Percentiles rank a stretch among this genome's conserved stretches.
Conservation (phyloP, 768 basidiomycete species). For the Asterophora lycoperdoides region DNA sequence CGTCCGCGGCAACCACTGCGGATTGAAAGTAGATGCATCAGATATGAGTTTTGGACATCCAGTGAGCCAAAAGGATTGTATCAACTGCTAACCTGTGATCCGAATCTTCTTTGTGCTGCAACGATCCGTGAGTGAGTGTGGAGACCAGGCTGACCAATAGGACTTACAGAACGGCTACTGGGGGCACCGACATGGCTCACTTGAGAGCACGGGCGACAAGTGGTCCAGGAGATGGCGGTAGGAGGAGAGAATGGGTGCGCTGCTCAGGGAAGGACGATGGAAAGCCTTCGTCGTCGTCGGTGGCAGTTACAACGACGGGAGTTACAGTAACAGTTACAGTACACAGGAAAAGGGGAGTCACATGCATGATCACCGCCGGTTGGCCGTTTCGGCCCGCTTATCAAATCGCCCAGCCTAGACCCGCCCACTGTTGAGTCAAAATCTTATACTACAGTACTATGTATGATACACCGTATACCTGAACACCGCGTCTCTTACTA, state of each 20-base stretch:
- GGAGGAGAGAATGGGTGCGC: background rate
- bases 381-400: too few relatives aligned
- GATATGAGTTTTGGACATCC: background rate
- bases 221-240: background rate
- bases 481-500: too few relatives aligned
- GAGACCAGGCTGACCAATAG: constrained; percentile 3
- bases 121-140: background rate
- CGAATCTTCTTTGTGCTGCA: constrained; percentile 68
- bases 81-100: constrained; percentile 55
- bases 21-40: constrained; percentile 5
- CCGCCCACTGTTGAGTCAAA: too few relatives aligned
- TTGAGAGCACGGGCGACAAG: background rate
- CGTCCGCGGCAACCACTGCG: constrained; percentile 92
- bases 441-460: too few relatives aligned
- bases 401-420: too few relatives aligned
- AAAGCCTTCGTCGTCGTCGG: constrained; percentile 4
- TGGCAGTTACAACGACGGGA: constrained; percentile 3
- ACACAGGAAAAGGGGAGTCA: constrained; percentile 13
- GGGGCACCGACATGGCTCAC: constrained; percentile 39
- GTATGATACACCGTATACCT: too few relatives aligned
- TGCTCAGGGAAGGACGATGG: background rate
- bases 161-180: constrained; percentile 43
- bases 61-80: background rate
- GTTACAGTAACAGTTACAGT: too few relatives aligned
- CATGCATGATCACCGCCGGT: too few relatives aligned